phyloP scores from a whole-genome alignment of 441 rosid genomes.

The Eutrema salsugineum region DNA sequence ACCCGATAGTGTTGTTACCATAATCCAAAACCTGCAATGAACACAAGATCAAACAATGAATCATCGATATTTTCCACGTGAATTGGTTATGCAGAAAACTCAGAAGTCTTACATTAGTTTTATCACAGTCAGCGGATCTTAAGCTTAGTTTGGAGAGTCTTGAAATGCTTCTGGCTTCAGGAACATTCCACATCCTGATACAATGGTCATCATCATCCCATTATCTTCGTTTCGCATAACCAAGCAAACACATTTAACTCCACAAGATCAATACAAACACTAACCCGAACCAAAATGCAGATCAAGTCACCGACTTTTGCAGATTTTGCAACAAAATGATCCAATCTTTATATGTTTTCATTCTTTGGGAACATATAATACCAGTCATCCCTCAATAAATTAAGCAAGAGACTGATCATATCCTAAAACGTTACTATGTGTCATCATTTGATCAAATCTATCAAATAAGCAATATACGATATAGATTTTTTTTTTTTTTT shows the following conservation, averaged over 20 bases:
- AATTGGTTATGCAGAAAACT: neutral
- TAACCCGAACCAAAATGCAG: neutral
- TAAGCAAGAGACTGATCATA: neutral
- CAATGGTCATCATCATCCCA: neutral
- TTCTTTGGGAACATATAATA: neutral
- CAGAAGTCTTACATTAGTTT: constrained; percentile 2
- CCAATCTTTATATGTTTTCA: neutral
- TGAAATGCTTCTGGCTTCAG: constrained; percentile 17
- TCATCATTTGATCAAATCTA: neutral
- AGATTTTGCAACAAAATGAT: neutral
- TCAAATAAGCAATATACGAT: neutral
- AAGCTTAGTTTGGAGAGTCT: constrained; percentile 20
- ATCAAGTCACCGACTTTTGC: neutral
- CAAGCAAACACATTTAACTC: neutral
- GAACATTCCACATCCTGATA: constrained; percentile 22
- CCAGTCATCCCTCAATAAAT: neutral
- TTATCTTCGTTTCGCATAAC: neutral
- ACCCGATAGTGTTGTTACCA: constrained; percentile 26
- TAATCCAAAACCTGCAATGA: constrained; percentile 19
- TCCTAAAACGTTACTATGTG: neutral
- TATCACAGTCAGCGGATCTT: neutral
- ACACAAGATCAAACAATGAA: constrained; percentile 1
- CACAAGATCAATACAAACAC: neutral
- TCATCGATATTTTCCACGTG: neutral
- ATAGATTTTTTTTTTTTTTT: neutral